Evolutionary conservation across 441 rosid genomes (phyloP).

Genomic region (Brassica balearica): DNA sequence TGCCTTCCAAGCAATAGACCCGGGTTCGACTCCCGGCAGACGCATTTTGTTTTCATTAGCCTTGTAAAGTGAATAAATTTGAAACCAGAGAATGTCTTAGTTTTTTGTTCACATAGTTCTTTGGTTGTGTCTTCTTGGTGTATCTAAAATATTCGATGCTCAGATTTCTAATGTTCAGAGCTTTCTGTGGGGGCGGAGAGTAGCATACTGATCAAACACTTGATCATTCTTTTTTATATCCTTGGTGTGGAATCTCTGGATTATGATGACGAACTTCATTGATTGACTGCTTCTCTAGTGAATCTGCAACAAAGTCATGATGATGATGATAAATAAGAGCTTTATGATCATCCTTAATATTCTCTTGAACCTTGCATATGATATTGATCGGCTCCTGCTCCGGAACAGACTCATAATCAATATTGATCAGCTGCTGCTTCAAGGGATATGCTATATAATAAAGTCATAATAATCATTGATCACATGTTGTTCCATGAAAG

Average conservation of each 20-base stretch:
- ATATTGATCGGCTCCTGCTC: neutral
- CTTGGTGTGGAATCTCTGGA: no score
- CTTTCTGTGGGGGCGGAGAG: no score
- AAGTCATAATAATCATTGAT: neutral
- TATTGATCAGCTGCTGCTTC: neutral
- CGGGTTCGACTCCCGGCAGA: constrained; percentile 94
- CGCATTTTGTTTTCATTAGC: constrained; percentile 40
- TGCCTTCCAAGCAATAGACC: constrained; percentile 97
- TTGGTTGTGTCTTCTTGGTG: no score
- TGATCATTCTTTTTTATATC: no score
- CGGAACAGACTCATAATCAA: neutral
- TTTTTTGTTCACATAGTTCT: no score
- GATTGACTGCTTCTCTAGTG: no score
- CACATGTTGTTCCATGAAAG: neutral
- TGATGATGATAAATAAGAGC: neutral
- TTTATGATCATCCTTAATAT: neutral
- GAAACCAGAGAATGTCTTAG: no score
- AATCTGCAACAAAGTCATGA: neutral
- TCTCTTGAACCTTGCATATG: neutral
- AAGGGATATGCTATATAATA: neutral
- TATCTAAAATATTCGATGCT: no score
- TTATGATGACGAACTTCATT: no score
- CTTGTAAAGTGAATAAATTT: no score
- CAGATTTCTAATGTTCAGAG: no score
- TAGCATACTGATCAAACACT: no score